These are phyloP conservation scores for Calocybe indica DNA, from an alignment of 768 basidiomycete species.

Conservation along the genomic window DNA sequence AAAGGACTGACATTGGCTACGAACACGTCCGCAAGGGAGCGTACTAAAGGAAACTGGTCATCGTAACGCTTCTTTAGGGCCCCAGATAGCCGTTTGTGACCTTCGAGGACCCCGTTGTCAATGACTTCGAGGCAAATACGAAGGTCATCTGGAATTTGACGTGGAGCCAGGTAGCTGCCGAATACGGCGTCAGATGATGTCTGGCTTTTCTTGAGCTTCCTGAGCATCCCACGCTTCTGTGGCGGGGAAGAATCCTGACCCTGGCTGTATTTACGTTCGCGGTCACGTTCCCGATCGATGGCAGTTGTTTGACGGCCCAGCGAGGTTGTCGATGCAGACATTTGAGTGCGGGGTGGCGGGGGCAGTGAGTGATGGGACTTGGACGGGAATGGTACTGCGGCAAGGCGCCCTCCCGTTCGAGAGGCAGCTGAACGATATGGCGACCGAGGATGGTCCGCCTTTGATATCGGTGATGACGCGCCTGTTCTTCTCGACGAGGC, in stretches of 20 bases:
- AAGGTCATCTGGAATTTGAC: constrained; percentile 83
- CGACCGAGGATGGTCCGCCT: constrained; percentile 69
- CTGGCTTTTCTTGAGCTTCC: constrained; percentile 65
- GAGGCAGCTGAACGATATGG: constrained; percentile 55
- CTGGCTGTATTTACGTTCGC: constrained; percentile 42
- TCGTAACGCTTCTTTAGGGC: constrained; percentile 88
- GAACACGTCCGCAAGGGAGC: constrained; percentile 94
- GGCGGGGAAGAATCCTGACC: constrained; percentile 25
- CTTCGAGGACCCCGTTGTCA: constrained; percentile 80
- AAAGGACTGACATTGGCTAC: constrained; percentile 74
- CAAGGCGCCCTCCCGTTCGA: constrained; percentile 32
- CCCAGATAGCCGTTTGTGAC: constrained; percentile 81
- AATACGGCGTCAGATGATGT: constrained; percentile 41
- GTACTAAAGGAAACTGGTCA: constrained; percentile 91
- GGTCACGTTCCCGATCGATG: constrained; percentile 35
- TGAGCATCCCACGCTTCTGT: constrained; percentile 45
- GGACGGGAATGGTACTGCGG: constrained; percentile 67
- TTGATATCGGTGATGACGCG: constrained; percentile 26
- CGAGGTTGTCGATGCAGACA: constrained; percentile 65
- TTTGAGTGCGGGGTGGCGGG: constrained; percentile 50
- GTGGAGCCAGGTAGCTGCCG: constrained; percentile 58
- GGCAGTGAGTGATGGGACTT: constrained; percentile 77
- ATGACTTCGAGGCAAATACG: constrained; percentile 83
- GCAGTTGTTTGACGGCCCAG: constrained; percentile 64
- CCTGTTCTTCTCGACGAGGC: constrained; percentile 36